Base-by-base conservation (phyloP, 306 rosid species). In the Quercus glauca region DNA sequence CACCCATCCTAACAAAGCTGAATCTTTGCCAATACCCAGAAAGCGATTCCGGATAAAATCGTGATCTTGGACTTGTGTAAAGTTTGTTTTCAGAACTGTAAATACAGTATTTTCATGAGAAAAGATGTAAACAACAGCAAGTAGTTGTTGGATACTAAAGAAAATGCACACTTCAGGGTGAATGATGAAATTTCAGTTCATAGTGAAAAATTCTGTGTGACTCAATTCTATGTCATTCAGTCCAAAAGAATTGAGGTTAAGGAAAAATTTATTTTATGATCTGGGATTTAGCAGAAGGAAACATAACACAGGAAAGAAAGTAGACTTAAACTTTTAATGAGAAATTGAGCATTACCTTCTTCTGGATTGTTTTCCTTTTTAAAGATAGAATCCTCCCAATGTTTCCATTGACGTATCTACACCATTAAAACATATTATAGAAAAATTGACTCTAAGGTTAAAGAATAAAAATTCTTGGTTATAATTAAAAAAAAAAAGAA, bases 341-440 rank as follows among this genome's bases (percentile, higher is more conserved):
- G 35, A 5, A 31, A 5, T 31, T 1, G 49, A 37, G 45, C 51
- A 63, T 31, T 76, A 76, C 81, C 86, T 45, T 75, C 82, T 55
- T 28, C 4, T 2, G 29, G 29, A 28, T 28, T 0, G 0, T 28
- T 28, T 28, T 28, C 29, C 29, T 28, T 28, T 28, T 28, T 28
- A 11, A 45, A 29, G 8, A 83, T 43, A 69, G 80, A 79, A 79
- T 83, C 78, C 77, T 83, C 86, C 86, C 86, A 83, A 0, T 52
- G 73, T 60, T 75, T 83, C 86, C 83, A 83, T 75, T 69, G 65
- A 35, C 86, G 80, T 18, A 83, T 83, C 86, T 83, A 57, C 45
- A 51, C 81, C 73, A 76, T 52, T 5, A 14, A 53, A 55, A 17
- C 33, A 53, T 8, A 69, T 31, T 35, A 33, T 20, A 51, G 37